Conservation (phyloP, 2,329 filamentous ascomycete species). For the Fusarium haematococcum region DNA sequence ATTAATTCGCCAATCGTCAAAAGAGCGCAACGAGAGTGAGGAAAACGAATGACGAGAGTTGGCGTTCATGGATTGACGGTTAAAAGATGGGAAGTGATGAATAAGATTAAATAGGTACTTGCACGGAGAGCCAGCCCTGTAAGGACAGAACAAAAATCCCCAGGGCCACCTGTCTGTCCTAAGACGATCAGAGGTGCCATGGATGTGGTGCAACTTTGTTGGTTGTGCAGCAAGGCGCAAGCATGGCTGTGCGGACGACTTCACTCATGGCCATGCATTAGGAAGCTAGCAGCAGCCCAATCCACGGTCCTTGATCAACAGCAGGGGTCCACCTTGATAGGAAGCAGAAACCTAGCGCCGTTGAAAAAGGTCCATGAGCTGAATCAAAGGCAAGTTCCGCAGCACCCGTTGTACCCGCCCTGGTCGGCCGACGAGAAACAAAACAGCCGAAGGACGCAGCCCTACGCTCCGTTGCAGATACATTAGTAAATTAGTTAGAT, state of each 20-base stretch:
- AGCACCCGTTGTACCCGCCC: neutral
- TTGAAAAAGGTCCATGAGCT: neutral
- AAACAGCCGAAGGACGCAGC: neutral
- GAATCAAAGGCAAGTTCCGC: neutral
- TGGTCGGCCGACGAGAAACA: neutral
- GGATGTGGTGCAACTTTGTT: neutral
- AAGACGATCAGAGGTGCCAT: neutral
- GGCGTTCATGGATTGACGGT: neutral
- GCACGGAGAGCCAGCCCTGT: constrained; percentile 11
- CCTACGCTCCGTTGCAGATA: neutral
- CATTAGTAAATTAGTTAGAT: neutral
- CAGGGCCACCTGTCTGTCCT: neutral
- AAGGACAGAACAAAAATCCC: constrained; percentile 1
- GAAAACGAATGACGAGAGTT: neutral
- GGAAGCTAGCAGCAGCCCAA: neutral
- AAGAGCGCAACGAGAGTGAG: neutral
- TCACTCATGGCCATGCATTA: neutral
- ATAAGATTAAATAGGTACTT: constrained; percentile 12
- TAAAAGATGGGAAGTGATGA: constrained; percentile 5
- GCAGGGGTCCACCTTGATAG: neutral
- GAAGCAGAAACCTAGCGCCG: neutral
- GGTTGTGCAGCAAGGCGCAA: constrained; percentile 19
- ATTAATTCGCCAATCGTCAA: constrained; percentile 12
- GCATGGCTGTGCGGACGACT: constrained; percentile 25
- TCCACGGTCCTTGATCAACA: constrained; percentile 1